A percentile compares a stretch with the other conserved stretches of the same genome.
Evolutionary conservation across 345 rosid species (phyloP).

Genomic region (Murraya paniculata): DNA sequence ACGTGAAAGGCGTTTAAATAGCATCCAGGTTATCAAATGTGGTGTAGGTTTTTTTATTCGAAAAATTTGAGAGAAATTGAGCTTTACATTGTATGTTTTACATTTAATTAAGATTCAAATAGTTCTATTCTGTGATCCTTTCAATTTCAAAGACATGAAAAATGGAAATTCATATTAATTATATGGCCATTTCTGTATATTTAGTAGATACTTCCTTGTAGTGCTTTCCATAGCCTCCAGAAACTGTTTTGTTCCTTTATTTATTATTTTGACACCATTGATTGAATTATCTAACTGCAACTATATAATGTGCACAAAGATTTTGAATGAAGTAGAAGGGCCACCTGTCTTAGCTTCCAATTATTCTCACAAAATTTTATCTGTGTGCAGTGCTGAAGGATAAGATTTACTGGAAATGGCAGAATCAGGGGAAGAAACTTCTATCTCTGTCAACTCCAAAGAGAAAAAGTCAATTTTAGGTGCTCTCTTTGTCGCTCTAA

Average conservation of each 20-base stretch:
- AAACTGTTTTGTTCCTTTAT: neutral
- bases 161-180: neutral
- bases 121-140: neutral
- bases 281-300: neutral
- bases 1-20: neutral
- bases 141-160: neutral
- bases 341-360: neutral
- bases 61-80: neutral
- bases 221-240: neutral
- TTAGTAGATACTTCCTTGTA: neutral
- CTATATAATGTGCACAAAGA: neutral
- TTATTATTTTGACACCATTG: neutral
- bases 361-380: neutral
- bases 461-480: constrained; percentile 47
- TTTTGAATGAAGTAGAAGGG: neutral
- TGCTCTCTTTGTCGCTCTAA: constrained; percentile 14
- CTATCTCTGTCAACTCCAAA: constrained; percentile 28
- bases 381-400: constrained; percentile 20
- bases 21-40: neutral
- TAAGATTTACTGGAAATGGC: constrained; percentile 37
- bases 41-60: neutral
- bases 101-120: neutral
- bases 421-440: constrained; percentile 35
- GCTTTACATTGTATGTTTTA: neutral
- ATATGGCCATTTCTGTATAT: neutral